Evolutionary conservation across 2,329 filamentous ascomycete species (phyloP), one percentile per base, ranked within the genome.

Genomic region (Hypoxylon sp.): DNA sequence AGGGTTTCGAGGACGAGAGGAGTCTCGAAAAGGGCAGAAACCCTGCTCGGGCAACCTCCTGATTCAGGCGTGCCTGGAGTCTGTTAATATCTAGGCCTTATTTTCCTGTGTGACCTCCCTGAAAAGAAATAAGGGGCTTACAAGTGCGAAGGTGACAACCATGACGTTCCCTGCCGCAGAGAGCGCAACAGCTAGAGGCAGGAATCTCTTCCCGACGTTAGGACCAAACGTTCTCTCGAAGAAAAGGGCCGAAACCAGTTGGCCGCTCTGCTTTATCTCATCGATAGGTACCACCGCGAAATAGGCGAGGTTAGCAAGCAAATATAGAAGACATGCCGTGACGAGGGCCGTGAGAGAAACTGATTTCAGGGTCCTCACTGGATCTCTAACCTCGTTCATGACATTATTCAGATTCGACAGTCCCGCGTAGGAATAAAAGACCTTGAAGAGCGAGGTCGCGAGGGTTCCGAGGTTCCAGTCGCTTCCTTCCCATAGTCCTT

Each of bases 151-250:
- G 0, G 86, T 85, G 2, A 89, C 87, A 0, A 89, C 87, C 81
- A 91, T 87, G 11, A 91, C 88, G 68, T 91, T 91, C 0, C 88
- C 89, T 1, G 80, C 83, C 0, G 87, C 87, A 1, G 86, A 89
- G 20, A 89, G 73, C 0, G 88, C 88, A 27, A 91, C 86, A 0
- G 85, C 83, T 7, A 89, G 71, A 0, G 87, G 85, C 2, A 90
- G 74, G 1, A 89, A 73, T 1, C 77, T 78, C 27, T 80, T 79
- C 0, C 87, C 88, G 8, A 88, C 66, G 0, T 76, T 77, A 1
- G 77, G 72, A 0, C 88, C 88, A 70, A 91, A 90, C 0, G 87
- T 75, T 6, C 79, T 77, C 60, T 88, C 80, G 63, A 91, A 90
- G 62, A 90, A 88, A 0, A 90, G 72, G 0, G 87, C 87, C 0